phyloP scores from a whole-genome alignment of 2,329 filamentous ascomycete genomes.

The Trichophyton equinum region DNA sequence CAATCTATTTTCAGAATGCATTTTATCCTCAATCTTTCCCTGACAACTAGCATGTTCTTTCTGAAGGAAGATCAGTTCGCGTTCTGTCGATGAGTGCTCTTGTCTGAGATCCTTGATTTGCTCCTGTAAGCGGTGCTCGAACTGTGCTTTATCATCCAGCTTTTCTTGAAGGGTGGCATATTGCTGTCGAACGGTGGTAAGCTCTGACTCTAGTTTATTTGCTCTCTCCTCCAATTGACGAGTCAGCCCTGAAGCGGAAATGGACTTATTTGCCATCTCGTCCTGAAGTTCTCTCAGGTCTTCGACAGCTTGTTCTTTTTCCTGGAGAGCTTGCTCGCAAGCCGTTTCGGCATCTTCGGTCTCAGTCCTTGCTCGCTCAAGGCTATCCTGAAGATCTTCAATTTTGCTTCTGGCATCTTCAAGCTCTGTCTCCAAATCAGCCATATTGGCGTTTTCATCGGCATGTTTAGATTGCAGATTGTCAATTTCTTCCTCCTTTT shows the following conservation, averaged over 20 bases:
- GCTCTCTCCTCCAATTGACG: slow-evolving; percentile 63
- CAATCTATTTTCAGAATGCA: slow-evolving; percentile 28
- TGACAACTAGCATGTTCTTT: slow-evolving; percentile 35
- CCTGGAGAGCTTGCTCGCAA: slow-evolving; percentile 39
- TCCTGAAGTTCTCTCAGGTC: slow-evolving; percentile 54
- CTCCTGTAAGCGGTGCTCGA: slow-evolving; percentile 28
- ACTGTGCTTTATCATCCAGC: slow-evolving; percentile 32
- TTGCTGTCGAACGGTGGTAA: slow-evolving; percentile 41
- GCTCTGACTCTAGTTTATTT: slow-evolving; percentile 52
- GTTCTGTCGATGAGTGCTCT: slow-evolving; percentile 42
- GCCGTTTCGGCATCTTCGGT: slow-evolving; percentile 33
- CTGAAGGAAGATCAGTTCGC: slow-evolving; percentile 46
- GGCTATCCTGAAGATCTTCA: slow-evolving; percentile 32
- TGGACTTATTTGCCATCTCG: slow-evolving; percentile 67
- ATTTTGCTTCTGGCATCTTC: slow-evolving; percentile 34
- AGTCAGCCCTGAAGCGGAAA: slow-evolving; percentile 60
- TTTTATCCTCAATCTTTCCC: slow-evolving; percentile 34
- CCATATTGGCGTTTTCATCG: slow-evolving; percentile 31
- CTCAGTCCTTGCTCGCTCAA: slow-evolving; percentile 28
- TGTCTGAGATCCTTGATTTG: slow-evolving; percentile 31
- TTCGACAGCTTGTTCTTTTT: slow-evolving; percentile 39
- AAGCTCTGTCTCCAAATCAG: slow-evolving; percentile 40
- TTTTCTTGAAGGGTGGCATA: slow-evolving; percentile 33
- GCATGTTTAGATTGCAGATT: slow-evolving; percentile 43
- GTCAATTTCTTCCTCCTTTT: slow-evolving; percentile 64